Percentiles rank a stretch among this genome's conserved stretches.
Evolutionary conservation across 164 flowering plant genomes (phyloP).

Genomic region (Amborella trichopoda): DNA sequence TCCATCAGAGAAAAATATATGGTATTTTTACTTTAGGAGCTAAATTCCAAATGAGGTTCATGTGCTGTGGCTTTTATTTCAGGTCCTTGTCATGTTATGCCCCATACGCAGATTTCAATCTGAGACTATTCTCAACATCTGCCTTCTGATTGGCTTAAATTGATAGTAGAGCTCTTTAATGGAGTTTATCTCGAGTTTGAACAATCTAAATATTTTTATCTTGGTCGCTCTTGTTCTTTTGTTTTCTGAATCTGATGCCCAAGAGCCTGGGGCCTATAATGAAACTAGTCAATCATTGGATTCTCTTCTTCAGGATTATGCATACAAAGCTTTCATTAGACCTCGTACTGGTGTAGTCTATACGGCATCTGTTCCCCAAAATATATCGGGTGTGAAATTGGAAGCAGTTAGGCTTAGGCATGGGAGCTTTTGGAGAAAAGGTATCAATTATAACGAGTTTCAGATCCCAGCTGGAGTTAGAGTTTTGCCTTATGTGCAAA

Average conservation of each 20-base stretch:
- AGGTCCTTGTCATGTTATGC: no score
- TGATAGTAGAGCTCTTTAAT: no score
- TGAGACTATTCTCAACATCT: no score
- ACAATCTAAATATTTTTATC: no score
- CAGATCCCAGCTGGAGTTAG: slow-evolving; percentile 35
- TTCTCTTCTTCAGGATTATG: slow-evolving; percentile 24
- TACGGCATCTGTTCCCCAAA: slow-evolving; percentile 34
- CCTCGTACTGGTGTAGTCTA: slow-evolving; percentile 32
- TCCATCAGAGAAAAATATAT: no score
- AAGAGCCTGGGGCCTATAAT: not conserved
- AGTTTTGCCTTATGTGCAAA: slow-evolving; percentile 35
- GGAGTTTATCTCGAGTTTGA: no score
- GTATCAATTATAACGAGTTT: slow-evolving; percentile 38
- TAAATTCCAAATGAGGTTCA: no score
- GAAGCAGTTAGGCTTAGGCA: slow-evolving; percentile 34
- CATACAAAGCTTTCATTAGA: slow-evolving; percentile 21
- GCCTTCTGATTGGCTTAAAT: no score
- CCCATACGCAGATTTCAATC: no score
- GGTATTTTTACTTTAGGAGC: no score
- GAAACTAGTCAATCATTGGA: slow-evolving; percentile 21
- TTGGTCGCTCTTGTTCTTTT: not conserved
- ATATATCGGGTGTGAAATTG: slow-evolving; percentile 37
- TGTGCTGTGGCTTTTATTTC: no score
- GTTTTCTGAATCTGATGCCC: not conserved
- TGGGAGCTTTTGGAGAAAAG: slow-evolving; percentile 37